phyloP scores from a whole-genome alignment of 371 early-diverging fungal species.

The Mortierella sp. region DNA sequence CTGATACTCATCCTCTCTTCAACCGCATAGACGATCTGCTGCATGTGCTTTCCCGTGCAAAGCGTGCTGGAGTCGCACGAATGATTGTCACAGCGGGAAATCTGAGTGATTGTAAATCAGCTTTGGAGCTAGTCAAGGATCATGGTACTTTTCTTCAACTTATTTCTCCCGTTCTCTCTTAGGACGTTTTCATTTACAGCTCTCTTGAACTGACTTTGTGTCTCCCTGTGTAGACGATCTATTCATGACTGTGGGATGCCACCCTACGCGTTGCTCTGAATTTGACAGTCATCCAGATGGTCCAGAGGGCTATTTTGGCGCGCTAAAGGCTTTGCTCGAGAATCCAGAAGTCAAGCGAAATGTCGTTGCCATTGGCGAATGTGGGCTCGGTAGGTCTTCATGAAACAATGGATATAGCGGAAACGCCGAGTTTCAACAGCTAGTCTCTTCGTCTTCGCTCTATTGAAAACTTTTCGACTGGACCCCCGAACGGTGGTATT shows the following conservation, averaged over 20 bases:
- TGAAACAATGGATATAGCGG: too few relatives aligned
- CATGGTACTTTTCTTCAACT: constrained; percentile 8
- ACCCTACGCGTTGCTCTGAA: constrained; percentile 87
- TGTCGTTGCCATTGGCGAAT: constrained; percentile 93
- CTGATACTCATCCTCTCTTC: background rate
- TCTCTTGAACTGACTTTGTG: background rate
- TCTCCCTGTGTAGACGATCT: constrained; percentile 46
- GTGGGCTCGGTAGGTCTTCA: constrained; percentile 86
- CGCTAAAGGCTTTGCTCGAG: constrained; percentile 60
- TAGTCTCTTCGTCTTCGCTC: too few relatives aligned
- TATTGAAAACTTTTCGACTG: too few relatives aligned
- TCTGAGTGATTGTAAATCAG: constrained; percentile 48
- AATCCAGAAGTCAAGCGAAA: constrained; percentile 52
- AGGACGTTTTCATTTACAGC: background rate
- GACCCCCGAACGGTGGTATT: too few relatives aligned
- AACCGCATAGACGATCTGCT: constrained; percentile 72
- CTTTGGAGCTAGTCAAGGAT: constrained; percentile 20
- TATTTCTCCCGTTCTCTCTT: background rate
- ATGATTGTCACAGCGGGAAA: constrained; percentile 88
- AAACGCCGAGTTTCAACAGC: too few relatives aligned
- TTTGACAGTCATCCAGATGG: constrained; percentile 68
- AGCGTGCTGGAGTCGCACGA: constrained; percentile 70
- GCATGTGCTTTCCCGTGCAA: constrained; percentile 74
- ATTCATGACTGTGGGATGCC: constrained; percentile 89
- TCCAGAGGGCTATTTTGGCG: constrained; percentile 71